Conservation (phyloP, 345 rosid genomes). For the Mangifera indica region DNA sequence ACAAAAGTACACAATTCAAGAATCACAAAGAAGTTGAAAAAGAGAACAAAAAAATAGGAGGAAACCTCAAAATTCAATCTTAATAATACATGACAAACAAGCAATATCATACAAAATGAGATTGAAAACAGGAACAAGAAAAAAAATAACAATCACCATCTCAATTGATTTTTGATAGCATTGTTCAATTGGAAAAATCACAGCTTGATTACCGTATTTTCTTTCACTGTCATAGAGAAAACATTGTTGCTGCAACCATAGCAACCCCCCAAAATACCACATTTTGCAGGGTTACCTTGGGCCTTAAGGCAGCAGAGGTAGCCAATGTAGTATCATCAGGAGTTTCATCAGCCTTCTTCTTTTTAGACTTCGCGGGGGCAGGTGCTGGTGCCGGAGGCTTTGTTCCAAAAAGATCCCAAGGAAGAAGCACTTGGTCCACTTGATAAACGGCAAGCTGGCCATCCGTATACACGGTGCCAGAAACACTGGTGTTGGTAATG, state of each 20-base stretch:
- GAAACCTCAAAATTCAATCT: constrained; percentile 7
- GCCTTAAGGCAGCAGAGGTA: constrained; percentile 21
- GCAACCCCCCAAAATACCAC: constrained; percentile 7
- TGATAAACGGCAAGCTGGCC: constrained; percentile 40
- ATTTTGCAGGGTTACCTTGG: not conserved
- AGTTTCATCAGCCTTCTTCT: constrained; percentile 25
- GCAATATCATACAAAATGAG: constrained; percentile 15
- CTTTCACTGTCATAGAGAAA: constrained; percentile 19
- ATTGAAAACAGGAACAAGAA: not conserved
- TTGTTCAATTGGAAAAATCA: not conserved
- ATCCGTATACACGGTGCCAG: constrained; percentile 36
- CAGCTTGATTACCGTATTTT: not conserved
- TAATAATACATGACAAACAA: constrained; percentile 9
- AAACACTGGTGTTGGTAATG: constrained; percentile 39
- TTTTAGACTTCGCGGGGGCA: constrained; percentile 33
- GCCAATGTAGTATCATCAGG: constrained; percentile 24
- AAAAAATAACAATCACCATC: constrained; percentile 16
- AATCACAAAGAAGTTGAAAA: constrained; percentile 2
- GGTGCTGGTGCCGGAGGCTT: constrained; percentile 54
- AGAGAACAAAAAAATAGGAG: not conserved
- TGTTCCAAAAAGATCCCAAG: constrained; percentile 38
- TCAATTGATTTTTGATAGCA: not conserved
- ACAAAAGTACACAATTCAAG: constrained; percentile 5
- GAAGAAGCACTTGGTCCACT: constrained; percentile 51
- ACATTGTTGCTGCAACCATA: constrained; percentile 2